These are phyloP conservation scores for Colletotrichum brevisporum DNA, from an alignment of 2,329 filamentous ascomycete species.

Conservation along the genomic window DNA sequence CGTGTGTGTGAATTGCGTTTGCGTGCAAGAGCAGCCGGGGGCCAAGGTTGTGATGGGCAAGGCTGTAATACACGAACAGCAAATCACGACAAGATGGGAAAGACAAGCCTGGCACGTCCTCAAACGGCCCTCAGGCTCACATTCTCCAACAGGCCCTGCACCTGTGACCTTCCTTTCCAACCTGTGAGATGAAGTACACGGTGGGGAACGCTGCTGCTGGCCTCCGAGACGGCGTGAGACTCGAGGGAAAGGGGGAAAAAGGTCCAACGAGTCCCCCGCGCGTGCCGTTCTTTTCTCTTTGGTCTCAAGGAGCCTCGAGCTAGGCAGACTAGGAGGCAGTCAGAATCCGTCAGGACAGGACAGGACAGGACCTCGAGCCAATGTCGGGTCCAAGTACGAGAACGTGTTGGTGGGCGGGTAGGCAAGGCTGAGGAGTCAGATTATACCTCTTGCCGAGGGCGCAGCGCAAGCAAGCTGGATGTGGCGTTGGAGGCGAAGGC, in stretches of 20 bases:
- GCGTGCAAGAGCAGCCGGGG: constrained; percentile 29
- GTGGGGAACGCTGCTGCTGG: background rate
- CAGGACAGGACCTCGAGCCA: no score
- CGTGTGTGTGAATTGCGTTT: constrained; percentile 5
- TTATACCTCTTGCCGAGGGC: background rate
- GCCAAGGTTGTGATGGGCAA: constrained; percentile 28
- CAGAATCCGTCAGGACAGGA: background rate
- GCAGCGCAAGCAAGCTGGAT: background rate
- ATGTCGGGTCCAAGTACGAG: background rate
- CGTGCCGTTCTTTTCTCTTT: background rate
- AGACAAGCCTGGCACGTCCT: constrained; percentile 7
- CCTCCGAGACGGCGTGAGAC: background rate
- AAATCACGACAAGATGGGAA: constrained; percentile 4
- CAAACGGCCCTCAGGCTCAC: constrained; percentile 2
- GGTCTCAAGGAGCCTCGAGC: background rate
- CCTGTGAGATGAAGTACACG: background rate
- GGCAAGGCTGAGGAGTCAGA: constrained; percentile 4
- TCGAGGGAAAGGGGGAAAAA: background rate
- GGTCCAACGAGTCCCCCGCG: no score
- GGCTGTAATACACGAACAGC: constrained; percentile 24
- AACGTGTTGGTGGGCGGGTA: constrained; percentile 5
- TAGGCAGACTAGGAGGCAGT: background rate
- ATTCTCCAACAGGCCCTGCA: constrained; percentile 14
- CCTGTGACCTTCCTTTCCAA: no score
- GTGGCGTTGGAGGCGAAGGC: constrained; percentile 14